Evolutionary conservation across 345 rosid genomes (phyloP).

Genomic region (Eucalyptus erythrocorys): DNA sequence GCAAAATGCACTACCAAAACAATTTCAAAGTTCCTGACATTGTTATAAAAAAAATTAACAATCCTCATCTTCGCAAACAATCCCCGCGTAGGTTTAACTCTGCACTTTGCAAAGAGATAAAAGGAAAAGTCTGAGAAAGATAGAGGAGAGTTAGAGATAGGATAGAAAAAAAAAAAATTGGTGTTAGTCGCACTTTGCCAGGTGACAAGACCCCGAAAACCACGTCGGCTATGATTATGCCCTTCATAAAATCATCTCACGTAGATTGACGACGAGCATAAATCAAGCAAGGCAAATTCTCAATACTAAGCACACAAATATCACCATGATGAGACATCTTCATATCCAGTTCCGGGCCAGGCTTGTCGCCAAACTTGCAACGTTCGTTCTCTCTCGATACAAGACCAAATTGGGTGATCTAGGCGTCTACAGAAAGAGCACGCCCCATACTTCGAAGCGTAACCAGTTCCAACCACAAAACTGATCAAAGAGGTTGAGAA

Average conservation of each 20-base stretch:
- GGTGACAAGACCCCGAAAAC: no score
- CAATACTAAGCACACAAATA: not conserved
- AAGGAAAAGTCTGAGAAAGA: not conserved
- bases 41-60: not conserved
- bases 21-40: not conserved
- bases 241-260: not conserved
- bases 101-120: rapidly evolving
- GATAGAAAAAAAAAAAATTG: not conserved
- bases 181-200: no score
- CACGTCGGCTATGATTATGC: not conserved
- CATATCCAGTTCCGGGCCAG: not conserved
- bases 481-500: not conserved
- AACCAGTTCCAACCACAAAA: not conserved
- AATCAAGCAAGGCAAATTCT: not conserved
- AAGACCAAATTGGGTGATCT: not conserved
- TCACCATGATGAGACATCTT: rapidly evolving
- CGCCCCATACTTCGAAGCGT: not conserved
- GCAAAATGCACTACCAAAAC: not conserved
- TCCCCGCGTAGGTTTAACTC: rapidly evolving
- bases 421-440: not conserved
- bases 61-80: not conserved
- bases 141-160: not conserved
- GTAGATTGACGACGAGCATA: not conserved
- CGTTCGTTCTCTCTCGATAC: not conserved
- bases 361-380: not conserved